Conservation (phyloP, 192 early-diverging fungal species). For the Backusella psychrophila region DNA sequence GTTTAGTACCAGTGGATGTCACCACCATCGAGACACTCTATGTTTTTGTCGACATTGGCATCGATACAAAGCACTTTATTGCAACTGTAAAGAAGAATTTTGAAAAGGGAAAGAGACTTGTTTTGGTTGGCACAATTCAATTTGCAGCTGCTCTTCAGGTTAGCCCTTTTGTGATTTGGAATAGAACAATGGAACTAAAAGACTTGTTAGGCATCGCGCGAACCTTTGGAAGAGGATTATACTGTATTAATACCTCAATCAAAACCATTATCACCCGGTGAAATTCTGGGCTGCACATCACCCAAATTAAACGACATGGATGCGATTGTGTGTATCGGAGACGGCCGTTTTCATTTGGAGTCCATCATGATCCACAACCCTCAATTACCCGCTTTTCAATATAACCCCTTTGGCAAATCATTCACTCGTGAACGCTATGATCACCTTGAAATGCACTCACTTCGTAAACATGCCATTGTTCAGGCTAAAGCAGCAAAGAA, state of each 20-base stretch:
- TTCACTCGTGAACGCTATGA: conserved; percentile 95
- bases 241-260: conserved; percentile 82
- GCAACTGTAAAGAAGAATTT: conserved; percentile 88
- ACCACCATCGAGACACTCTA: conserved; percentile 95
- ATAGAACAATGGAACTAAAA: too few relatives aligned
- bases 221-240: conserved; percentile 63
- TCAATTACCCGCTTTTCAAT: conserved; percentile 81
- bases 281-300: conserved; percentile 95
- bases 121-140: conserved; percentile 92
- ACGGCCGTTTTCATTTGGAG: conserved; percentile 97
- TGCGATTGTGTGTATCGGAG: conserved; percentile 83
- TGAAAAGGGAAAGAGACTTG: conserved; percentile 68
- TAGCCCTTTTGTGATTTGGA: neutral
- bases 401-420: conserved; percentile 92
- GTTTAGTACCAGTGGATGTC: conserved; percentile 90
- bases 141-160: conserved; percentile 88
- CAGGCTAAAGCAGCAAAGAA: conserved; percentile 69
- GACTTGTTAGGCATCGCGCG: conserved; percentile 41
- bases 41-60: conserved; percentile 98
- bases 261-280: conserved; percentile 93
- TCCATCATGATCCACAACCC: conserved; percentile 99
- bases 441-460: conserved; percentile 86
- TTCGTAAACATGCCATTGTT: conserved; percentile 84
- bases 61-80: conserved; percentile 92
- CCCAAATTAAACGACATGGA: conserved; percentile 77